Evolutionary conservation across 306 rosid species (phyloP).

Genomic region (Rosa persica): DNA sequence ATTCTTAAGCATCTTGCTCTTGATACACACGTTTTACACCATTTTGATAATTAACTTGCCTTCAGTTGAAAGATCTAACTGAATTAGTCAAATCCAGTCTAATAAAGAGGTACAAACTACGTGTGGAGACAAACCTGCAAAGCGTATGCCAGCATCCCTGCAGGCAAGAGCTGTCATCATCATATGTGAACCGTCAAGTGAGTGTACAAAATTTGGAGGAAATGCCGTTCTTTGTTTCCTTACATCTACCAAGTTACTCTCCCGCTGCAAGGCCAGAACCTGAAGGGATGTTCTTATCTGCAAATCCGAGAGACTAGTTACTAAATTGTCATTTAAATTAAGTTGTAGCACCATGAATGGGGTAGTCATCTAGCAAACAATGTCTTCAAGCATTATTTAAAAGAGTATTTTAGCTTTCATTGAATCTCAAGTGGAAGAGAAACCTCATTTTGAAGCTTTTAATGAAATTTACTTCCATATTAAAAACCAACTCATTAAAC

Average conservation of each 20-base stretch:
- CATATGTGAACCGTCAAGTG: slow-evolving; percentile 85
- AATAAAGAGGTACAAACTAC: background rate
- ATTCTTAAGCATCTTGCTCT: background rate
- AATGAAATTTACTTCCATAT: background rate
- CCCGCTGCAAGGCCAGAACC: slow-evolving; percentile 74
- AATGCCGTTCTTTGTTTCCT: slow-evolving; percentile 84
- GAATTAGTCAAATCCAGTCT: slow-evolving; percentile 10
- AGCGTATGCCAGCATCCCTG: slow-evolving; percentile 71
- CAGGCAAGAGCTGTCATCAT: slow-evolving; percentile 94
- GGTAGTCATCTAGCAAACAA: background rate
- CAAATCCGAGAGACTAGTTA: slow-evolving; percentile 38
- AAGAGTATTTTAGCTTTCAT: background rate
- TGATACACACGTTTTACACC: background rate
- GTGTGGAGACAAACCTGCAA: slow-evolving; percentile 64
- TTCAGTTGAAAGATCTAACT: background rate
- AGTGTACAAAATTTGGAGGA: slow-evolving; percentile 87
- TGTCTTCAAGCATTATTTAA: background rate
- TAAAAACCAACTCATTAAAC: background rate
- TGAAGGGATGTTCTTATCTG: slow-evolving; percentile 84
- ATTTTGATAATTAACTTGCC: background rate
- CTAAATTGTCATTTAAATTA: background rate
- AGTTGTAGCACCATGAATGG: background rate
- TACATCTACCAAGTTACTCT: slow-evolving; percentile 59
- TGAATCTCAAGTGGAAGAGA: background rate
- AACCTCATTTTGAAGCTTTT: background rate